Percentiles rank a stretch among this genome's conserved stretches.
Conservation (phyloP, 2,329 filamentous ascomycete genomes). For the Talaromyces albobiverticillius region DNA sequence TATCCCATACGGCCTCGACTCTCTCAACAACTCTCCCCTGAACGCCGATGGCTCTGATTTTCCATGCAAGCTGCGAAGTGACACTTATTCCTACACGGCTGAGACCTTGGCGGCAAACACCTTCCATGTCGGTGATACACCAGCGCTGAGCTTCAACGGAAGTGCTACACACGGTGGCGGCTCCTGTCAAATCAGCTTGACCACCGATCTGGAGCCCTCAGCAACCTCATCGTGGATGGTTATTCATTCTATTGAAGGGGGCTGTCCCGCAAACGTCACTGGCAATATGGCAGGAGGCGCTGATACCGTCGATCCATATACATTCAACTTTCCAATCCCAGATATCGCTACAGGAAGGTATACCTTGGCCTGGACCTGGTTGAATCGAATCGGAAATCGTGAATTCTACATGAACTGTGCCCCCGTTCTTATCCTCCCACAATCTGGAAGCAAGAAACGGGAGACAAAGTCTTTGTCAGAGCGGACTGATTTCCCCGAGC, state of each 20-base stretch:
- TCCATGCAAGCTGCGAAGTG: conserved; percentile 70
- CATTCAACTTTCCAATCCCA: conserved; percentile 71
- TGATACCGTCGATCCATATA: conserved; percentile 46
- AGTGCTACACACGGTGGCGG: conserved; percentile 83
- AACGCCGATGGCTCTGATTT: conserved; percentile 61
- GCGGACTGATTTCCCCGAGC: conserved; percentile 64
- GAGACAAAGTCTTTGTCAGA: conserved; percentile 45
- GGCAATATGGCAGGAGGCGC: conserved; percentile 58
- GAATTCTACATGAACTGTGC: conserved; percentile 99
- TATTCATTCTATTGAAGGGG: conserved; percentile 82
- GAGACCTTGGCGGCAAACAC: conserved; percentile 46
- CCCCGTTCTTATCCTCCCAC: conserved; percentile 59
- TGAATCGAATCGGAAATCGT: conserved; percentile 87
- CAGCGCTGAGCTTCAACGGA: conserved; percentile 65
- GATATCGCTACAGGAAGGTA: conserved; percentile 71
- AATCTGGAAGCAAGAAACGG: conserved; percentile 37
- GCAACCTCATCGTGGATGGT: conserved; percentile 75
- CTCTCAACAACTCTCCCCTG: conserved; percentile 65
- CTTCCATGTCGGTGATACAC: conserved; percentile 62
- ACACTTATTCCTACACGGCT: conserved; percentile 5
- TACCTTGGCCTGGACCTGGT: conserved; percentile 88
- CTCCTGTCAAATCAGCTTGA: conserved; percentile 85
- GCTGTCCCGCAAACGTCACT: conserved; percentile 65
- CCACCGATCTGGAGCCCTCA: conserved; percentile 69
- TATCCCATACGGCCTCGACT: conserved; percentile 55